Conservation (phyloP, 2,329 filamentous ascomycete genomes). For the Trichophyton benhamiae region DNA sequence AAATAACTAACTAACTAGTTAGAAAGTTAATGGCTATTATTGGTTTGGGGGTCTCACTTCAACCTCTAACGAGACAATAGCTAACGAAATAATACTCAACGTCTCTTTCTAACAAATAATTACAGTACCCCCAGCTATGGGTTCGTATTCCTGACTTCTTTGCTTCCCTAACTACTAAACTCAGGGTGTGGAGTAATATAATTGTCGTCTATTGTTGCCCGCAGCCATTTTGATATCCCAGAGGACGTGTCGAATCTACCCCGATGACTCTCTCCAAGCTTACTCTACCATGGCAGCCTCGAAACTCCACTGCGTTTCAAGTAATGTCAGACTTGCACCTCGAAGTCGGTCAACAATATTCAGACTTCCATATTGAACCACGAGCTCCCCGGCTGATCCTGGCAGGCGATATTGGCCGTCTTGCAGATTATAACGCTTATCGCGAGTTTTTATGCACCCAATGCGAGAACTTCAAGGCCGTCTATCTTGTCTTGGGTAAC, state of each 20-base stretch:
- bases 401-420: constrained; percentile 26
- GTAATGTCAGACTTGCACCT: constrained; percentile 11
- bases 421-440: constrained; percentile 16
- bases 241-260: not conserved
- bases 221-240: not conserved
- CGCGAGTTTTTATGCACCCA: constrained; percentile 18
- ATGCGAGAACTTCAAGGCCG: constrained; percentile 17
- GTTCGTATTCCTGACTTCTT: no score
- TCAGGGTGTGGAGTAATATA: no score
- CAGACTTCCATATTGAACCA: constrained; percentile 9
- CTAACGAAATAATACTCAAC: no score
- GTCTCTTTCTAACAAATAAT: no score
- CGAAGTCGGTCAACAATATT: constrained; percentile 11
- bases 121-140: no score
- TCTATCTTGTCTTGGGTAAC: constrained; percentile 26
- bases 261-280: not conserved
- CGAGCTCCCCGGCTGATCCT: constrained; percentile 17
- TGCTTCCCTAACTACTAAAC: no score
- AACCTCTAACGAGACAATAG: no score
- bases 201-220: no score
- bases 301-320: constrained; percentile 6
- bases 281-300: not conserved
- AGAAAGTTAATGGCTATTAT: no score
- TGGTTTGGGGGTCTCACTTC: no score
- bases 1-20: no score